Conservation (phyloP, 768 basidiomycete genomes). For the Hydnomerulius pinastri region DNA sequence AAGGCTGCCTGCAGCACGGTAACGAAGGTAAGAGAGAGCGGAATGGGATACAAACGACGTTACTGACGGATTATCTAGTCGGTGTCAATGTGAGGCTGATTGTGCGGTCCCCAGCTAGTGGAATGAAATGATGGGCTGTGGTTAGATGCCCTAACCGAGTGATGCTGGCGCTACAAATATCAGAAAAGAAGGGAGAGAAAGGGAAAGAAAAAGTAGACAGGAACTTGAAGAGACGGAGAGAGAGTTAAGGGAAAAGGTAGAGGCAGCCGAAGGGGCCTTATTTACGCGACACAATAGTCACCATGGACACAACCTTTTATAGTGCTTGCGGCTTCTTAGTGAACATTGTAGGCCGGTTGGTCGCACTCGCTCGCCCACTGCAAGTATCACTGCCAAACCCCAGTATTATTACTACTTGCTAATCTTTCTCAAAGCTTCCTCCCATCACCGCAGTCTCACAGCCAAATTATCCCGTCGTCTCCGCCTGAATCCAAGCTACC, state of each 20-base stretch:
- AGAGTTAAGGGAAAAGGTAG: background rate
- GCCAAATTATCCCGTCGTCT: background rate
- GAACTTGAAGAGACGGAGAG: background rate
- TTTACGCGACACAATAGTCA: conserved; percentile 8
- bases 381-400: background rate
- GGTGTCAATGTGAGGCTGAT: background rate
- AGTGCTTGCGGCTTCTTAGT: too few species aligned
- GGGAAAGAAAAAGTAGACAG: background rate
- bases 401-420: background rate
- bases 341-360: too few species aligned
- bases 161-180: too few species aligned
- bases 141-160: too few species aligned
- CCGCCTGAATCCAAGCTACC: background rate
- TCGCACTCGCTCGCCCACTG: background rate
- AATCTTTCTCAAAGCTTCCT: background rate
- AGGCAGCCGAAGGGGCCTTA: too few species aligned
- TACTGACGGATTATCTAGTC: background rate
- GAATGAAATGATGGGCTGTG: background rate
- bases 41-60: background rate
- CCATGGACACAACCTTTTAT: conserved; percentile 22
- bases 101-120: too few species aligned
- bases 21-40: conserved; percentile 3
- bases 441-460: background rate
- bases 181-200: background rate
- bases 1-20: conserved; percentile 43